Evolutionary conservation across 2,329 filamentous ascomycete genomes (phyloP), one percentile per base, ranked within the genome.

Genomic region (Nemania sp.): DNA sequence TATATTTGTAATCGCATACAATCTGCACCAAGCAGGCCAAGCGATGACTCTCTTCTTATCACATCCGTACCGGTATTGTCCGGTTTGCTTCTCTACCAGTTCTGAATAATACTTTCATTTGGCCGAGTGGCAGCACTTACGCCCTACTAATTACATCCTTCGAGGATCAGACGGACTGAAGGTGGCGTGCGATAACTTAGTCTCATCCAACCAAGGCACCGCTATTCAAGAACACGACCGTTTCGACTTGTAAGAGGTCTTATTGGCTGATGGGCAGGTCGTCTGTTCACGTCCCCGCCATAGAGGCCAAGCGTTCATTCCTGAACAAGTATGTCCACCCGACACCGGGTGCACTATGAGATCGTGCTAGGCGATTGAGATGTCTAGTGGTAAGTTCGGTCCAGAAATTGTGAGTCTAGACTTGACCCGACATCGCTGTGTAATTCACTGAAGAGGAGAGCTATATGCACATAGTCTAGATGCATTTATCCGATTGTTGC

Each of bases 261-360:
- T 30, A 52, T 52, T 51, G 52, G 52, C 26, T 14, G 26, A 37
- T 24, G 37, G 33, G 45, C n/a, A 41, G 47, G 31, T 30, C 34
- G 20, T 30, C 48, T 17, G 36, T 44, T 48, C 42, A 48, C 33
- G 50, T 40, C 26, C 48, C 45, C 50, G 33, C 52, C 34, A 24
- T 22, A 40, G 33, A 41, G 36, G 24, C 2, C 37, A 8, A 17
- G 22, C 12, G 17, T 23, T 45, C 31, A 50, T 49, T 39, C 57
- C 49, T 24, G 24, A 61, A 46, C 47, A 17, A 61, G 65, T 57
- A 67, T 63, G 65, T 67, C 62, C 60, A 63, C 30, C 57, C 65
- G 49, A 40, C n/a, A 31, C 36, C 23, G 11, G 34, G 1, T 2
- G 15, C 23, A n/a, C 7, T 14, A 5, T 22, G 15, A 4, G n/a